A percentile compares a stretch with the other conserved stretches of the same genome.
Evolutionary conservation across 2,329 filamentous ascomycete species (phyloP).

Genomic region (Paecilomyces niveus): DNA sequence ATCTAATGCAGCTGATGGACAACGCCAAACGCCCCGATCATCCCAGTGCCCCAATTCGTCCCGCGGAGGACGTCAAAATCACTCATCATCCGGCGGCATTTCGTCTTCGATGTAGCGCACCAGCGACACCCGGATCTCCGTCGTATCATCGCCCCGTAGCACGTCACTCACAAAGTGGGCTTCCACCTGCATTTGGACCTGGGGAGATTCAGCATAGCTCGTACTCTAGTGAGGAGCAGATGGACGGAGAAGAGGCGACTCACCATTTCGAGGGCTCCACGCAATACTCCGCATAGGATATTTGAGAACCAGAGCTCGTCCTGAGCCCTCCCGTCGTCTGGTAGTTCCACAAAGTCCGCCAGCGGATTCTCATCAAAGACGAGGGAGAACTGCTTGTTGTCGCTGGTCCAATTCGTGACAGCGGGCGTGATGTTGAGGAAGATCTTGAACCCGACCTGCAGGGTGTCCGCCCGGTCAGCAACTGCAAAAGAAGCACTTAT

Average conservation of each 20-base stretch:
- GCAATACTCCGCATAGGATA: conserved; percentile 85
- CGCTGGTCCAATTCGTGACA: conserved; percentile 90
- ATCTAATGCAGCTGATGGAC: background rate
- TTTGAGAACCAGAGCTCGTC: conserved; percentile 99
- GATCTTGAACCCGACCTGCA: conserved; percentile 93
- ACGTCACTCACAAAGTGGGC: conserved; percentile 94
- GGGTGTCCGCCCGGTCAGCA: background rate
- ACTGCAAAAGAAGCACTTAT: background rate
- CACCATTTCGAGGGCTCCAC: conserved; percentile 94
- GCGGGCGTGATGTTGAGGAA: conserved; percentile 94
- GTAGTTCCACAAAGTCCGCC: conserved; percentile 94
- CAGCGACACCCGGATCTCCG: conserved; percentile 90
- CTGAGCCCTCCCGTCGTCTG: conserved; percentile 90
- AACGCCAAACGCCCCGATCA: conserved; percentile 3
- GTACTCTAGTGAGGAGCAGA: conserved; percentile 3
- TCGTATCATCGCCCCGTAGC: conserved; percentile 86
- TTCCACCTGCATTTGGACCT: conserved; percentile 95
- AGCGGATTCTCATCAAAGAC: conserved; percentile 96
- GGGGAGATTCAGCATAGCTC: conserved; percentile 9
- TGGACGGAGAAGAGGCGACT: conserved; percentile 12
- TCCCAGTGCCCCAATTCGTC: background rate
- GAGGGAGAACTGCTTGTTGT: conserved; percentile 93
- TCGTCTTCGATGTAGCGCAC: conserved; percentile 96
- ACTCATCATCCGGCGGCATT: conserved; percentile 93
- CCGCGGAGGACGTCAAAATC: conserved; percentile 18